phyloP scores from a whole-genome alignment of 2,329 filamentous ascomycete species.

The Monosporascus sp. region DNA sequence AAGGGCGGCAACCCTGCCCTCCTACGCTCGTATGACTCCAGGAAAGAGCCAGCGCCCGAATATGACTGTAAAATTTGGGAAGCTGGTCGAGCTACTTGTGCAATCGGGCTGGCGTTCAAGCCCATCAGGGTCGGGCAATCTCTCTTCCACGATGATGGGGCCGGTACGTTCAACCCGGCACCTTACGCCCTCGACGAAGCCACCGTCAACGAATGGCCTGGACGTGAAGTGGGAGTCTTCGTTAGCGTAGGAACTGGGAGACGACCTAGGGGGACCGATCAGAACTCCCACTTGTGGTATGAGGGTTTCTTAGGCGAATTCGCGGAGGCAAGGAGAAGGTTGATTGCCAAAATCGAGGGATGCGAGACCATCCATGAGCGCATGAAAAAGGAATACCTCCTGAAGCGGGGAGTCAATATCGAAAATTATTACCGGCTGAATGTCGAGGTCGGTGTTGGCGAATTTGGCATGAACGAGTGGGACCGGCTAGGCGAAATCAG shows the following conservation, averaged over 20 bases:
- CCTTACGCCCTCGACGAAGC: slow-evolving; percentile 86
- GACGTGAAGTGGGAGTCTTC: slow-evolving; percentile 86
- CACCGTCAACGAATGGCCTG: slow-evolving; percentile 88
- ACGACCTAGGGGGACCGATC: slow-evolving; percentile 59
- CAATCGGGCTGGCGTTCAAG: slow-evolving; percentile 91
- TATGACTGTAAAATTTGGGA: slow-evolving; percentile 97
- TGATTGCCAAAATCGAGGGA: slow-evolving; percentile 90
- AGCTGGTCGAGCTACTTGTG: slow-evolving; percentile 87
- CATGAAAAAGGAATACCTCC: slow-evolving; percentile 75
- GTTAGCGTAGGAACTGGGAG: slow-evolving; percentile 93
- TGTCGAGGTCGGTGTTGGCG: slow-evolving; percentile 90
- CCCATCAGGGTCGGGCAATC: slow-evolving; percentile 91
- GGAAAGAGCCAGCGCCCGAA: slow-evolving; percentile 84
- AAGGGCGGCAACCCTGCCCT: slow-evolving; percentile 64
- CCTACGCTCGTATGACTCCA: slow-evolving; percentile 90
- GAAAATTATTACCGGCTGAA: slow-evolving; percentile 97
- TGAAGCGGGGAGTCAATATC: slow-evolving; percentile 71
- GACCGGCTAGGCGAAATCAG: slow-evolving; percentile 89
- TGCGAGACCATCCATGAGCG: slow-evolving; percentile 86
- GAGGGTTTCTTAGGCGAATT: slow-evolving; percentile 91
- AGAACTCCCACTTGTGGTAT: slow-evolving; percentile 79
- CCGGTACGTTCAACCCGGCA: slow-evolving; percentile 86
- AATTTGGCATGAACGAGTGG: slow-evolving; percentile 99
- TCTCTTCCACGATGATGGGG: slow-evolving; percentile 87
- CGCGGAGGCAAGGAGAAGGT: slow-evolving; percentile 76